phyloP scores from a whole-genome alignment of 2,329 filamentous ascomycete genomes.

The Paecilomyces sp. region DNA sequence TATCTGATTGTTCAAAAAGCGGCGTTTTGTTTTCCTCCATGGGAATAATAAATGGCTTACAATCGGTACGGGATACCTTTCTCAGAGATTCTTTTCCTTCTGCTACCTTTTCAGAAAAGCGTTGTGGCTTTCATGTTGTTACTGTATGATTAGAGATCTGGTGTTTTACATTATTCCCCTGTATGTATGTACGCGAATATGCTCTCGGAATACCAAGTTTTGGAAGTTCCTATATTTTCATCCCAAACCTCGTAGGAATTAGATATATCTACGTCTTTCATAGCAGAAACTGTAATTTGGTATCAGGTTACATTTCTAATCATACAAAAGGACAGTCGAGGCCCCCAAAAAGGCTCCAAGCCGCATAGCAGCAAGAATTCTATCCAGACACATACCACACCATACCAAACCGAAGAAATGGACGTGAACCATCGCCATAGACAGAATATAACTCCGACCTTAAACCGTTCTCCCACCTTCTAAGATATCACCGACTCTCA shows the following conservation, averaged over 20 bases:
- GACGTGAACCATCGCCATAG: neutral
- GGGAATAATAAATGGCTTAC: neutral
- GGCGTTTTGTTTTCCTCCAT: neutral
- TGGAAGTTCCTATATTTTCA: neutral
- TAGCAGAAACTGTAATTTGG: neutral
- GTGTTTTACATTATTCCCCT: neutral
- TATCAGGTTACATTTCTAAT: neutral
- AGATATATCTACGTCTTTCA: neutral
- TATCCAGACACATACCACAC: neutral
- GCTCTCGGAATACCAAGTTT: neutral
- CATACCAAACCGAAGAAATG: too few relatives aligned
- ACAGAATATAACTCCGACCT: neutral
- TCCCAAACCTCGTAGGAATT: neutral
- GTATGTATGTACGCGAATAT: neutral
- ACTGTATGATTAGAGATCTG: neutral
- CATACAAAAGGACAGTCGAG: neutral
- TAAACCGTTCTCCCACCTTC: constrained; percentile 10
- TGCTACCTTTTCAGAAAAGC: neutral
- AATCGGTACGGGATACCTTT: neutral
- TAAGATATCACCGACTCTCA: constrained; percentile 30
- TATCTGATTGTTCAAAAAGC: neutral
- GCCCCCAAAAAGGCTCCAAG: too few relatives aligned
- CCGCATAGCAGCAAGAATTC: neutral
- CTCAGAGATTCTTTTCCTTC: neutral
- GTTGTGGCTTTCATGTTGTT: neutral